phyloP scores from a whole-genome alignment of 2,329 filamentous ascomycete genomes.

The Lecanoromycetidae sp. region DNA sequence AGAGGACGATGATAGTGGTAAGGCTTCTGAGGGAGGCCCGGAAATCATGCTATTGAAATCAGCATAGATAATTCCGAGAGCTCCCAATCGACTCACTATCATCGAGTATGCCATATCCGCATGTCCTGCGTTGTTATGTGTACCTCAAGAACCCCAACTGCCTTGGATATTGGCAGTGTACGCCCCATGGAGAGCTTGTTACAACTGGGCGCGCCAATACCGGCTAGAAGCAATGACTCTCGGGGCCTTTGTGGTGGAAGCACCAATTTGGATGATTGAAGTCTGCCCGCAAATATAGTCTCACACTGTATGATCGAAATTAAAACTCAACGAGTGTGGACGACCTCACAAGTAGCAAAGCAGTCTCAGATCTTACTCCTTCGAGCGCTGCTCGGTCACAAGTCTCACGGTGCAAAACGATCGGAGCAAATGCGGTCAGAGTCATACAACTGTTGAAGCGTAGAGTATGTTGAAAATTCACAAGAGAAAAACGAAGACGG shows the following conservation, averaged over 20 bases:
- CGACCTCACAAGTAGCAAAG: too few species aligned
- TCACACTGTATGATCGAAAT: not conserved
- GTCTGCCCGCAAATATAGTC: not conserved
- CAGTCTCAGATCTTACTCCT: too few species aligned
- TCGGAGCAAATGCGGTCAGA: too few species aligned
- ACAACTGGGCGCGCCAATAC: slow-evolving; percentile 4
- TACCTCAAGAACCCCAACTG: not conserved
- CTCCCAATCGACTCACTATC: not conserved
- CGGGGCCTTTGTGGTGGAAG: not conserved
- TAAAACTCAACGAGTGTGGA: too few species aligned
- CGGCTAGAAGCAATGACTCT: not conserved
- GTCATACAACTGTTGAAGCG: too few species aligned
- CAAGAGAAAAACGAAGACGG: too few species aligned
- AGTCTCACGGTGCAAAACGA: too few species aligned
- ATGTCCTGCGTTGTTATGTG: not conserved
- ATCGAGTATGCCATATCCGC: not conserved
- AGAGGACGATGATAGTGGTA: not conserved
- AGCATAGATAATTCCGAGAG: not conserved
- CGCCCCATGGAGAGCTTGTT: slow-evolving; percentile 7
- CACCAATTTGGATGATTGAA: not conserved
- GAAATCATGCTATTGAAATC: not conserved
- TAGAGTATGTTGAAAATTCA: too few species aligned
- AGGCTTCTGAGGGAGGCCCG: not conserved
- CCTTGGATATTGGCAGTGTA: not conserved
- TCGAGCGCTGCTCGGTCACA: too few species aligned